A percentile compares a stretch with the other conserved stretches of the same genome.
These are phyloP conservation scores for Solanum habrochaites DNA, from an alignment of 257 asterid genomes.

Conservation along the genomic window DNA sequence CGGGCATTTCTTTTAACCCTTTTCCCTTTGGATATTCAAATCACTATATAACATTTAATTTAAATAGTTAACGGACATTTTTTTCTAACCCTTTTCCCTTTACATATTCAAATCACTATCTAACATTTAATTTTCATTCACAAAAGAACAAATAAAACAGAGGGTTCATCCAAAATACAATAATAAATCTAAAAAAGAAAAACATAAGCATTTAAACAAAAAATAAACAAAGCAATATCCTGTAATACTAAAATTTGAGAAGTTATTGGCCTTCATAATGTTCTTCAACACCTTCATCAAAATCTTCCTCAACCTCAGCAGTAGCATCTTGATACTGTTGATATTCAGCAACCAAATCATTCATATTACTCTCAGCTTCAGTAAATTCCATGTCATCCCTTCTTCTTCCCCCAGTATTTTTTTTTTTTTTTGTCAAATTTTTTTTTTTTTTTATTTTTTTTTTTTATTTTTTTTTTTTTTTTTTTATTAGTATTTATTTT, in stretches of 20 bases:
- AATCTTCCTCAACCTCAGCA: constrained; percentile 40
- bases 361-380: constrained; percentile 62
- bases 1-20: no score
- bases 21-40: not conserved
- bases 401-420: constrained; percentile 50
- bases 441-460: no score
- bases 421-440: no score
- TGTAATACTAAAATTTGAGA: not conserved
- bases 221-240: not conserved
- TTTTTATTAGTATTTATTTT: no score
- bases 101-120: not conserved
- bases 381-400: constrained; percentile 74
- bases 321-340: constrained; percentile 62
- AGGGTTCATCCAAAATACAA: not conserved
- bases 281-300: constrained; percentile 30
- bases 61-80: no score
- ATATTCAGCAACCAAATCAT: constrained; percentile 49
- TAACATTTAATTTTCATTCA: not conserved
- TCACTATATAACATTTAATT: not conserved
- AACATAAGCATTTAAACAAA: not conserved
- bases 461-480: no score
- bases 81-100: no score
- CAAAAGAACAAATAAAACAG: not conserved
- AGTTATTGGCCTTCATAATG: constrained; percentile 22
- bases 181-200: not conserved